Conservation (phyloP, 192 early-diverging fungal genomes). For the Obelidium mucronatum region DNA sequence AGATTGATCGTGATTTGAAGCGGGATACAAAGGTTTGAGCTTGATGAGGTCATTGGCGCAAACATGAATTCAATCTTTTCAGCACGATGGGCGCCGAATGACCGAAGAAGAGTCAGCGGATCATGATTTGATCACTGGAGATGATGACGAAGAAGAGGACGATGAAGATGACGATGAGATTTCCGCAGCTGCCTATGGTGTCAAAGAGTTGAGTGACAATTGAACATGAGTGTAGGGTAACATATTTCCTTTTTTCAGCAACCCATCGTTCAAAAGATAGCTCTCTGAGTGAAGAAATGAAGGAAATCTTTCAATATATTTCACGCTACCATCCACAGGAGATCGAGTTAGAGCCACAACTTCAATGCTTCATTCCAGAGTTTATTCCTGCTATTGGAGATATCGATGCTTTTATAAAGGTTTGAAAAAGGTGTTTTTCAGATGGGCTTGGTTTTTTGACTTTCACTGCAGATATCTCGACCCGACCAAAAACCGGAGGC, state of each 20-base stretch:
- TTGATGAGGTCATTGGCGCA: too few relatives aligned
- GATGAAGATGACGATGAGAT: slow-evolving; percentile 31
- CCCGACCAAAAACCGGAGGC: slow-evolving; percentile 55
- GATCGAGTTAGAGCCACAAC: slow-evolving; percentile 57
- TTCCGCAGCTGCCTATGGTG: slow-evolving; percentile 7
- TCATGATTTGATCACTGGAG: slow-evolving; percentile 36
- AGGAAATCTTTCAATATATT: slow-evolving; percentile 62
- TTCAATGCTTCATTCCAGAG: slow-evolving; percentile 67
- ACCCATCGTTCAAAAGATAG: slow-evolving; percentile 9
- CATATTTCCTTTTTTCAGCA: too few relatives aligned
- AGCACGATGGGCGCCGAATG: not conserved
- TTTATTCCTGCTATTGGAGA: slow-evolving; percentile 69
- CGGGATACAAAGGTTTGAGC: too few relatives aligned
- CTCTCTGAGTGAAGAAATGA: slow-evolving; percentile 50
- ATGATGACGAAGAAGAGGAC: too few relatives aligned
- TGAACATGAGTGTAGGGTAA: too few relatives aligned
- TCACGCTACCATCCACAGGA: slow-evolving; percentile 60
- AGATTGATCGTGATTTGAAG: not conserved
- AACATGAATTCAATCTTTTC: too few relatives aligned
- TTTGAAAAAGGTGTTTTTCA: slow-evolving; percentile 3
- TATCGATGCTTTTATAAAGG: slow-evolving; percentile 72
- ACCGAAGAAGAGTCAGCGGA: slow-evolving; percentile 50
- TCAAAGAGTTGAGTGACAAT: slow-evolving; percentile 4
- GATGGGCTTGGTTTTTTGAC: too few relatives aligned
- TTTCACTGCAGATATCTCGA: slow-evolving; percentile 61